Base-by-base conservation (phyloP, 2,329 filamentous ascomycete genomes). In the Phoma sp. region DNA sequence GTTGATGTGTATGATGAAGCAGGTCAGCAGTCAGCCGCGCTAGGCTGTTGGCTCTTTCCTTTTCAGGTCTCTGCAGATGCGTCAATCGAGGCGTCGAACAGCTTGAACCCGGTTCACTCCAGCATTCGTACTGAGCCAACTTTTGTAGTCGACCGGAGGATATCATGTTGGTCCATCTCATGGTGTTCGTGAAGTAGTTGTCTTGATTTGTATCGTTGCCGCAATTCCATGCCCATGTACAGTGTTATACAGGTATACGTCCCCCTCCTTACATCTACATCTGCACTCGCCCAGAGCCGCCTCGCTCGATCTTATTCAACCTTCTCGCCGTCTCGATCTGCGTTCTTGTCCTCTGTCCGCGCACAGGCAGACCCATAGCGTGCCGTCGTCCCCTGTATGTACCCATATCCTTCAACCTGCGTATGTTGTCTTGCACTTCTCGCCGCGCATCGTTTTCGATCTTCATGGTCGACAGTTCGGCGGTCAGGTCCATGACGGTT, bases 291-390 rank as follows among this genome's bases (percentile, higher is more conserved):
- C 71, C 71, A 21, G 58, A 74, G 5, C 73, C 75, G 64, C 78
- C 80, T 62, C 85, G 78, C 58, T 86, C 83, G 53, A 85, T 76
- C 63, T 77, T 81, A 74, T 88, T 88, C 68, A 87, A 68, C 67
- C 79, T 84, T 64, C 80, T 77, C 38, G 85, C 84, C 31, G 81
- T 87, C 73, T 80, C 79, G 64, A 85, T 85, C 84, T 89, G 94
- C 73, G 81, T 91, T 73, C 91, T 88, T 56, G 95, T 98, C 68
- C 84, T 86, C 79, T 99, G 95, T 65, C 95, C 95, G 65, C 95
- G 85, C 49, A 95, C 94, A 4, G 95, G 95, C 79, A 98, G 78
- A 57, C 88, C 86, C 89, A 98, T 93, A 53, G 94, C 94, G 81
- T 99, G 95, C 64, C 95, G 82, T 75, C 90, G 88, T 62, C 95